Evolutionary conservation across 2,329 filamentous ascomycete species (phyloP), one percentile per base, ranked within the genome.

Genomic region (Tolypocladium paradoxum): DNA sequence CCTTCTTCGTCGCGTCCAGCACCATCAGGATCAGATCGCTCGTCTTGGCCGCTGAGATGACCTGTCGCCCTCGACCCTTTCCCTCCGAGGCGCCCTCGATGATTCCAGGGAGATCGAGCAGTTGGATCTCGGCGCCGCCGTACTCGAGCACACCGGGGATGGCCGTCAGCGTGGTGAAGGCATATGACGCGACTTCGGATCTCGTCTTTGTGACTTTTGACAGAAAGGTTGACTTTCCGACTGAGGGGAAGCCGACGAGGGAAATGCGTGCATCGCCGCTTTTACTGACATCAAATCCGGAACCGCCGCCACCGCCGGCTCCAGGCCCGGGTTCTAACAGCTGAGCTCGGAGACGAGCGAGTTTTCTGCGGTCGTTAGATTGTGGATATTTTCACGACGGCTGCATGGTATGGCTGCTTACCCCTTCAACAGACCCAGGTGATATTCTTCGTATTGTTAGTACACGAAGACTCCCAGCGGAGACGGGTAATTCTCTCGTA

Each of bases 171-270:
- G 93, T 99, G 12, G 93, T 99, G 81, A 99, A 99, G 53, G 92
- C 85, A 68, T 99, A 99, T 0, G 93, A 88, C 1, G 93, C 93
- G 31, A 96, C 90, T 69, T 96, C 92, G 50, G 90, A 96, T 65
- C 90, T 90, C 38, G 95, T 99, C 74, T 96, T 97, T 49, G 93
- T 99, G 68, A 99, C 95, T 67, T 97, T 96, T 49, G 91, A 96
- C n/a, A 99, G 70, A 67, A 99, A 97, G 0, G 93, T 99, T 2
- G 93, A 99, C 75, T 99, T 99, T 68, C 93, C 93, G 50, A 99
- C 93, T 0, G 95, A 99, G 0, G 95, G 93, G 63, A 99, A 99
- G n/a, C 93, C 93, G 52, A 99, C 95, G 2, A 99, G 82, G 2
- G 95, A 90, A 72, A 99, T 97, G 64, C 93, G 84, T 16, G 93